A percentile compares a stretch with the other conserved stretches of the same genome.
These are phyloP conservation scores for Diaporthe citrichinensis DNA, from an alignment of 2,329 filamentous ascomycete genomes.

Conservation along the genomic window DNA sequence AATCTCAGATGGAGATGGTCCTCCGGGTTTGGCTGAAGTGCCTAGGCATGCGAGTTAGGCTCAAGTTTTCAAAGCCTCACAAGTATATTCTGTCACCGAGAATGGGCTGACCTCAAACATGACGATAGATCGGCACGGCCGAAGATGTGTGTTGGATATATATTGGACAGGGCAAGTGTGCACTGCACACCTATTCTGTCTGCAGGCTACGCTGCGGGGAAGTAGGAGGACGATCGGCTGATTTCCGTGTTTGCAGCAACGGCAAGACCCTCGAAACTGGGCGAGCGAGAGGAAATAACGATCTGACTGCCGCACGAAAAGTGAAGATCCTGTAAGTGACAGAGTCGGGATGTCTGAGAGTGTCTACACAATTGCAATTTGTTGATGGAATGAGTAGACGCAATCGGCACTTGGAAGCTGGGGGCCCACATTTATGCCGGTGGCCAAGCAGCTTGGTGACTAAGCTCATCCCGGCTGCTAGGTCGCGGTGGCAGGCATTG, in stretches of 20 bases:
- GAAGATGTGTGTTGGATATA: not conserved
- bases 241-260: not conserved
- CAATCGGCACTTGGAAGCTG: conserved; percentile 9
- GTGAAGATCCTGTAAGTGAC: not conserved
- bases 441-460: not conserved
- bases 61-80: not conserved
- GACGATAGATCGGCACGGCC: not conserved
- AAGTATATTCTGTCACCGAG: no score
- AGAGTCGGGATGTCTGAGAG: not conserved
- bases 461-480: conserved; percentile 8
- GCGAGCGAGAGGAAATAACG: not conserved
- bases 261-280: not conserved
- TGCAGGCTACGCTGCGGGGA: conserved; percentile 18
- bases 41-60: conserved; percentile 43
- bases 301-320: no score
- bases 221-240: conserved; percentile 3
- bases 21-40: conserved; percentile 66
- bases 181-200: not conserved
- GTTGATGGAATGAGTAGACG: not conserved
- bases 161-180: not conserved
- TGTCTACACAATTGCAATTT: not conserved
- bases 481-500: conserved; percentile 23
- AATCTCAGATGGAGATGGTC: conserved; percentile 84
- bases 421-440: conserved; percentile 2
- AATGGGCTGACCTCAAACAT: conserved; percentile 40